Evolutionary conservation across 495 filamentous ascomycete genomes (phyloP), one percentile per base, ranked within the genome.

Genomic region (Margaritispora aquatica): DNA sequence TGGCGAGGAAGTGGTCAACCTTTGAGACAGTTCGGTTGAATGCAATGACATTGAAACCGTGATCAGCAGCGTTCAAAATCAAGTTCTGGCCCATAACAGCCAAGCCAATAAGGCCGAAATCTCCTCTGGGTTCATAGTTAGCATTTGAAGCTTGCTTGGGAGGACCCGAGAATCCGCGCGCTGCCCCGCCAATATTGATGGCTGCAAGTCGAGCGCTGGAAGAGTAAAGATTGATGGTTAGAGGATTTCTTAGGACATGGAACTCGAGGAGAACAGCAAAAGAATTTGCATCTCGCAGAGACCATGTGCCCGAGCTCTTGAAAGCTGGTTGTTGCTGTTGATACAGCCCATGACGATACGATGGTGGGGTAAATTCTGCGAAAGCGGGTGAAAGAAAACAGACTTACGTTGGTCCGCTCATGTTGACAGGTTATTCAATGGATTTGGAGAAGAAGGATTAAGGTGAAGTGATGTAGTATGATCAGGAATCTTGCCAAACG

Each of bases 31-130:
- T 98, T 72, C 94, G 90, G 84, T 98, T 98, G 86, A 86, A 97
- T 55, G 92, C 95, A 73, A 92, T 88, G 70, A 98, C 87, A 64
- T 87, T 97, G 83, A 92, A 97, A 65, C 90, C 89, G 70, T 97
- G 86, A 77, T 97, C 92, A 68, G 92, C 95, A 79, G 87, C 90
- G 78, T 98, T 98, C 69, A 98, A 79, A 80, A 98, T 97, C 81
- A 98, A 79, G 83, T 98, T 98, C 85, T 97, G 79, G 62, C 79
- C 79, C 94, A 98, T 97, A 70, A 98, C 93, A 76, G 95, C 94
- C 82, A 98, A 84, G 87, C 94, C 94, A 77, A 98, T 97, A 72
- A 98, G 91, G 84, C 94, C 94, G 79, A 98, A 92, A 87, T 98
- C 88, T 80, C 80, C 83, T 71, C 80, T 83, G 55, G 67, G 54